Evolutionary conservation across 2,329 filamentous ascomycete genomes (phyloP), one percentile per base, ranked within the genome.

Genomic region (Cercospora sp.): DNA sequence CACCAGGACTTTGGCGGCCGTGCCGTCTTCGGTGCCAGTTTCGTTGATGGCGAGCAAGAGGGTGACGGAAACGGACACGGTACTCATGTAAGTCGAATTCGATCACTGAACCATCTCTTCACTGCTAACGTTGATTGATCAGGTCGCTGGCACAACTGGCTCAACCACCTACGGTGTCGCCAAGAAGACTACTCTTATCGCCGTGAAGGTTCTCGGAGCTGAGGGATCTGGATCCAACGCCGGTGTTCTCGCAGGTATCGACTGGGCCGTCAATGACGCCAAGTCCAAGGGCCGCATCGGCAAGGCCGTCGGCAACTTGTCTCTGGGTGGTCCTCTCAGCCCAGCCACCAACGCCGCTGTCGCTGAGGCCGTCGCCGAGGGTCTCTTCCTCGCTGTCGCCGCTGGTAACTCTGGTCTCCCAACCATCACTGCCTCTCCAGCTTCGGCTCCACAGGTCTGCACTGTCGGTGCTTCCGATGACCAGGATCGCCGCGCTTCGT

Each of bases 231-330:
- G 84, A 32, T 82, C 82, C 69, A 80, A 86, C 68, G 75, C 78
- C 37, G 85, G 83, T 34, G 83, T 86, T 73, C 74, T 82, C 68
- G 75, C 79, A 28, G 85, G 84, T 5, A 83, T 86, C 74, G 75
- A 82, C 63, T 82, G 77, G 51, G 63, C 82, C 28, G 76, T 82
- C 63, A 69, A 77, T 40, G 80, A 81, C 62, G 92, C 92, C 76
- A 93, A 94, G 85, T 30, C 62, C 40, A 92, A 83, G 78, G 90
- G 97, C 89, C 90, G 90, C 80, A 97, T 97, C 10, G 70, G 70
- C 30, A 72, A 70, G 51, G 57, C 71, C 32, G 71, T 73, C 55
- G 78, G 74, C 37, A 81, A 80, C 72, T 71, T 81, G 74, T 81
- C 79, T 37, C 77, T 83, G 13, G 80, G 81, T 65, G 80, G 80